phyloP scores from a whole-genome alignment of 176 grass and related monocot species.

The Oryza glumipatula region DNA sequence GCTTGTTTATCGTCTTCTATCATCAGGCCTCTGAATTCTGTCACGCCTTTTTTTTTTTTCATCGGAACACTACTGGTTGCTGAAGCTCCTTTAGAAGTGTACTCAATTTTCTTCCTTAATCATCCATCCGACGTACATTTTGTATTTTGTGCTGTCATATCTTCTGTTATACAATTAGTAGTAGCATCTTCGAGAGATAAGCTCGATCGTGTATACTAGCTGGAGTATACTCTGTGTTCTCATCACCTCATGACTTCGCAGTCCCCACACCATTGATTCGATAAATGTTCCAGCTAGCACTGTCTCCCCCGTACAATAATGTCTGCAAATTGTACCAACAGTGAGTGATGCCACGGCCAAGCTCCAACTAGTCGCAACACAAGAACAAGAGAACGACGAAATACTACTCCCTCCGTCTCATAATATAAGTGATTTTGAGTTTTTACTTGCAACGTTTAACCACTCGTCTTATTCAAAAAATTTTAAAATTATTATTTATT shows the following conservation, averaged over 20 bases:
- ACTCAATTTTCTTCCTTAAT: not conserved
- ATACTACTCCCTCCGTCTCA: too few species aligned
- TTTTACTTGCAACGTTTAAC: too few species aligned
- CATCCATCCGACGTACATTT: not conserved
- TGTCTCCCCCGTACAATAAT: not conserved
- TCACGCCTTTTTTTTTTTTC: too few species aligned
- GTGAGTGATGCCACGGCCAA: not conserved
- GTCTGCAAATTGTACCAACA: not conserved
- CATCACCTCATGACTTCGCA: not conserved
- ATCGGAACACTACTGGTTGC: too few species aligned
- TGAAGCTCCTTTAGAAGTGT: too few species aligned
- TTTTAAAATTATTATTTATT: too few species aligned
- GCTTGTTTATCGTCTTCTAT: too few species aligned
- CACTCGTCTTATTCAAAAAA: too few species aligned
- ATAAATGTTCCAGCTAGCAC: not conserved
- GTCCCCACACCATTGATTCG: not conserved
- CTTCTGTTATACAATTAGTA: not conserved
- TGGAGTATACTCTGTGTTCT: not conserved
- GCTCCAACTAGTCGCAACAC: not conserved
- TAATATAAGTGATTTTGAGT: too few species aligned
- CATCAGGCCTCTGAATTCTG: too few species aligned
- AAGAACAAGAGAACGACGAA: not conserved
- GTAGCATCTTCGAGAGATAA: not conserved
- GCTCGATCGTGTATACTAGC: not conserved
- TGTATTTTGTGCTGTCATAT: not conserved